Evolutionary conservation across 768 basidiomycete genomes (phyloP).

Genomic region (Amanita jacksonii): DNA sequence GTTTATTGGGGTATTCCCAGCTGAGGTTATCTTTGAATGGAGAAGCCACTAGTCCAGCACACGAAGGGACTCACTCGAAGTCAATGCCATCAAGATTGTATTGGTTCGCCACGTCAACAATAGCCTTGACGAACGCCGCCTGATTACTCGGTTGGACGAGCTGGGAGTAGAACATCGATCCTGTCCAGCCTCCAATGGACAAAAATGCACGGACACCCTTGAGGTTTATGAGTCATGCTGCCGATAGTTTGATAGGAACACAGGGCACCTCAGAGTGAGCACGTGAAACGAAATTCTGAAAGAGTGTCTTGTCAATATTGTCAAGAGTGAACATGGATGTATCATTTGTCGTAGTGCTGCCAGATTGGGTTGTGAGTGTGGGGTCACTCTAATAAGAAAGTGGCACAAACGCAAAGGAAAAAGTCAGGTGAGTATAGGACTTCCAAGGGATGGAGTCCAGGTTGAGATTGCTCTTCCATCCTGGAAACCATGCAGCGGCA

Average conservation of each 20-base stretch:
- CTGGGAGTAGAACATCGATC: constrained; percentile 53
- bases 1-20: constrained; percentile 76
- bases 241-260: not conserved
- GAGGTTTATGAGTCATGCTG: not conserved
- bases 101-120: constrained; percentile 34
- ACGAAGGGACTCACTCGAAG: constrained; percentile 29
- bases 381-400: not conserved
- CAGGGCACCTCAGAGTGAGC: constrained; percentile 31
- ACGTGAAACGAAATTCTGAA: constrained; percentile 46
- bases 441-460: constrained; percentile 40
- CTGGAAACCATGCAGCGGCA: constrained; percentile 46
- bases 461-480: constrained; percentile 36
- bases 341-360: constrained; percentile 28
- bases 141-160: constrained; percentile 48
- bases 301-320: constrained; percentile 31
- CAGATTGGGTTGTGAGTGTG: not conserved
- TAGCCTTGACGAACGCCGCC: constrained; percentile 54
- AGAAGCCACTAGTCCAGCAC: no score
- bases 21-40: no score
- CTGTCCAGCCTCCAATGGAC: constrained; percentile 67
- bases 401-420: constrained; percentile 37
- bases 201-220: constrained; percentile 48
- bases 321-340: constrained; percentile 25
- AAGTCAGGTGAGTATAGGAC: constrained; percentile 41
- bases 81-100: constrained; percentile 54